These are phyloP conservation scores for Pestalotiopsis sp. DNA, from an alignment of 2,329 filamentous ascomycete genomes.

Conservation along the genomic window DNA sequence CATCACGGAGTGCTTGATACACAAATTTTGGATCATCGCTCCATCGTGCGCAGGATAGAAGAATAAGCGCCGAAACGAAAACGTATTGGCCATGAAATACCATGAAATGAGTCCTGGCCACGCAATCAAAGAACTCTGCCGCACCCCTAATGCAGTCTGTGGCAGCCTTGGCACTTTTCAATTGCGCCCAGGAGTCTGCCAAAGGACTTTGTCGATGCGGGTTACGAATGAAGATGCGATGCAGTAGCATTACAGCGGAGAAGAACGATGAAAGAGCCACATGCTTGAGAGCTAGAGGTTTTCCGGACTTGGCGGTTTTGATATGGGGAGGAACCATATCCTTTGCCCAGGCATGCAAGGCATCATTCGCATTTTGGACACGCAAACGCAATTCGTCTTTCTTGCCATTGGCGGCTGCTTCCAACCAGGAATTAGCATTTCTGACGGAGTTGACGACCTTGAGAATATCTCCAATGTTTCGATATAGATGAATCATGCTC, in stretches of 20 bases:
- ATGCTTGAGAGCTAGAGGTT: background rate
- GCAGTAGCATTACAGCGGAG: constrained; percentile 1
- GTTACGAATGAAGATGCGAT: background rate
- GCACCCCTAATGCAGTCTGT: constrained; percentile 1
- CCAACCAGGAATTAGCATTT: background rate
- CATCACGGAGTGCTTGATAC: background rate
- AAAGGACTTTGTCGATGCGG: background rate
- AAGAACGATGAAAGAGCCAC: constrained; percentile 1
- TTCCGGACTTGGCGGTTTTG: background rate
- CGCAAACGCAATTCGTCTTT: background rate
- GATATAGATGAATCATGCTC: constrained; percentile 1
- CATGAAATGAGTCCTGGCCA: background rate
- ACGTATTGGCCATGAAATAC: constrained; percentile 5
- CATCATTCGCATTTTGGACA: background rate
- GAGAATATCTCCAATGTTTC: background rate
- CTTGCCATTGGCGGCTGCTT: background rate
- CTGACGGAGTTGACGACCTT: constrained; percentile 4
- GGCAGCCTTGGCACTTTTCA: constrained; percentile 5
- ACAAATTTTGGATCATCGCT: constrained; percentile 3
- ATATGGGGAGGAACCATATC: constrained; percentile 3
- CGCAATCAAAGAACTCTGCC: background rate
- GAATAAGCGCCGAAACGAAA: background rate
- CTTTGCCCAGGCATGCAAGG: background rate
- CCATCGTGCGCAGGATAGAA: background rate
- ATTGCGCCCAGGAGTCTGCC: background rate